Percentiles rank a stretch among this genome's conserved stretches.
Evolutionary conservation across 169 alveolate genomes (phyloP).

Genomic region (Plasmodium falciparum): DNA sequence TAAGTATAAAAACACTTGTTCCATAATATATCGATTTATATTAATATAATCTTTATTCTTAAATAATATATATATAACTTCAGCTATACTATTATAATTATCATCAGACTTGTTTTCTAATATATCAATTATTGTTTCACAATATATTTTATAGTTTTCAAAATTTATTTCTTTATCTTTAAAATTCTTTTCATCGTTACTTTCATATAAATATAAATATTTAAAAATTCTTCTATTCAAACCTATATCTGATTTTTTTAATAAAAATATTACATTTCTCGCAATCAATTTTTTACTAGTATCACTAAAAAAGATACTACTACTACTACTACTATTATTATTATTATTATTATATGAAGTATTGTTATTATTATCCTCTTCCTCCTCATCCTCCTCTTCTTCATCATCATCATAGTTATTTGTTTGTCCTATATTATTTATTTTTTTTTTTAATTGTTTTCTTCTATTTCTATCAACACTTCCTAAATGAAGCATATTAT

Average conservation of each 20-base stretch:
- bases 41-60: conserved; percentile 33
- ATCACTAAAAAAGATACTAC: conserved; percentile 23
- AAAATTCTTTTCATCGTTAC: conserved; percentile 34
- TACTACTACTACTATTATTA: background rate
- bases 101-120: conserved; percentile 50
- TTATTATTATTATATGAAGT: no score
- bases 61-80: conserved; percentile 33
- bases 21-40: conserved; percentile 40
- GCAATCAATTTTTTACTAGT: conserved; percentile 48
- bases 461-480: background rate
- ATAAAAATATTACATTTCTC: conserved; percentile 36
- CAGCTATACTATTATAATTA: background rate
- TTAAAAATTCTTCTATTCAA: conserved; percentile 49
- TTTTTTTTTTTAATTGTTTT: background rate
- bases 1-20: conserved; percentile 17
- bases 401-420: background rate
- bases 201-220: conserved; percentile 50
- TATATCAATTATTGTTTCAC: conserved; percentile 33
- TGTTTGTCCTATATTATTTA: background rate
- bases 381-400: no score
- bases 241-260: conserved; percentile 44
- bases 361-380: no score
- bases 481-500: background rate
- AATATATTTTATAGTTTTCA: conserved; percentile 35
- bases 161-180: conserved; percentile 21